phyloP scores from a whole-genome alignment of 768 basidiomycete species.

The Mrakia hoshinonis region DNA sequence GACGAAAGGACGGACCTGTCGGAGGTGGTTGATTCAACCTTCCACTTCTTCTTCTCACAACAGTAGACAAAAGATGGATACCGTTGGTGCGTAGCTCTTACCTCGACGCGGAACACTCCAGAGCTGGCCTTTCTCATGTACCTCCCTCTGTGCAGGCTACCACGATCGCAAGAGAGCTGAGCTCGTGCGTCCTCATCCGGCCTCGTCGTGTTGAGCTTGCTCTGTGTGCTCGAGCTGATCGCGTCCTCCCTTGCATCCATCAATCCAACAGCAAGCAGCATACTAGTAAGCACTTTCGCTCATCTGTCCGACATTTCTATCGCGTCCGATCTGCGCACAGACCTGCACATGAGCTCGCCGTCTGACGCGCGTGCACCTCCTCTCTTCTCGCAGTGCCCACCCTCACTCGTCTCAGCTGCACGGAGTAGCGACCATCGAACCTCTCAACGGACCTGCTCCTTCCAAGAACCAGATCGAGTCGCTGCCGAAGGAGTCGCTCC shows the following conservation, averaged over 20 bases:
- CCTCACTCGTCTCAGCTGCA: constrained; percentile 13
- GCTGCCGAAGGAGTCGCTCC: neutral
- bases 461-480: neutral
- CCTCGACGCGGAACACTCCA: too few species aligned
- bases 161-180: constrained; percentile 3
- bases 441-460: constrained; percentile 18
- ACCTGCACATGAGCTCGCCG: neutral
- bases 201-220: neutral
- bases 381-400: constrained; percentile 11
- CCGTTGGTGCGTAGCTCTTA: too few species aligned
- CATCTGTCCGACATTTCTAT: too few species aligned
- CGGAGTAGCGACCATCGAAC: constrained; percentile 27
- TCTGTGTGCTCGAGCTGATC: neutral
- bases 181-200: neutral
- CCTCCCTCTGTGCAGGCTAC: neutral
- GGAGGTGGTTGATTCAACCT: too few species aligned
- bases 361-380: neutral
- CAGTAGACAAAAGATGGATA: too few species aligned
- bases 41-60: too few species aligned
- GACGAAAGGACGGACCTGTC: too few species aligned
- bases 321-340: neutral
- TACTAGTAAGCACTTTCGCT: constrained; percentile 12
- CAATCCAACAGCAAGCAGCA: constrained; percentile 16
- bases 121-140: too few species aligned
- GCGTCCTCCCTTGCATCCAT: neutral